Base-by-base conservation (phyloP, 441 rosid species). In the Aquilaria agallochum region DNA sequence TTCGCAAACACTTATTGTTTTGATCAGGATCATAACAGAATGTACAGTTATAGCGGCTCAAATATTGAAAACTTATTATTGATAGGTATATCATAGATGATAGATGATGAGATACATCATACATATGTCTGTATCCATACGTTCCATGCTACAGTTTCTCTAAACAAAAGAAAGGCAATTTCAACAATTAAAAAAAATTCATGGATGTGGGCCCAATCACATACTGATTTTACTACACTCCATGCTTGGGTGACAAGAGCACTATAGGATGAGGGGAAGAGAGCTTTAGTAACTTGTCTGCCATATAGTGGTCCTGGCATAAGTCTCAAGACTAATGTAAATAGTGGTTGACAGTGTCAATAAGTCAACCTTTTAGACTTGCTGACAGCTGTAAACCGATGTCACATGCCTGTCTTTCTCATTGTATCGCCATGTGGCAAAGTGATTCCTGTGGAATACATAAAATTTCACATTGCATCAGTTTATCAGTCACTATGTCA, bases 321-420 rank as follows among this genome's bases (percentile, higher is more conserved):
- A 63, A 62, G 55, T 52, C 68, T 20, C 50, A 48, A 55, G 52
- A 58, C 12, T 61, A 55, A 77, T 64, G 83, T 6, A 3, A 69
- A 60, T 53, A 31, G 59, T 58, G 65, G 74, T 60, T 78, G 79
- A 76, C 77, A 62, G 77, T 44, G 59, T 51, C 69, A 45, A 31
- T 33, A 57, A 71, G 82, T 77, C 82, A 79, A 78, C 81, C 74
- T 71, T 60, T 71, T 64, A 54, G 62, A 62, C 74, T 53, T 56
- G 65, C 62, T 31, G 31, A 72, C 84, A 79, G 82, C 81, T 81
- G 79, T 74, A 70, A 59, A 14, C 76, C 86, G 76, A 57, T 65
- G 47, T 60, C 73, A 14, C 72, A 47, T 58, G 53, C 4, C 53
- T 55, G 3, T 44, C 55, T 20, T 14, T 40, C 36, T 12, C 20